Evolutionary conservation across 2,329 filamentous ascomycete genomes (phyloP).

Genomic region (Microcyclosporella mali): DNA sequence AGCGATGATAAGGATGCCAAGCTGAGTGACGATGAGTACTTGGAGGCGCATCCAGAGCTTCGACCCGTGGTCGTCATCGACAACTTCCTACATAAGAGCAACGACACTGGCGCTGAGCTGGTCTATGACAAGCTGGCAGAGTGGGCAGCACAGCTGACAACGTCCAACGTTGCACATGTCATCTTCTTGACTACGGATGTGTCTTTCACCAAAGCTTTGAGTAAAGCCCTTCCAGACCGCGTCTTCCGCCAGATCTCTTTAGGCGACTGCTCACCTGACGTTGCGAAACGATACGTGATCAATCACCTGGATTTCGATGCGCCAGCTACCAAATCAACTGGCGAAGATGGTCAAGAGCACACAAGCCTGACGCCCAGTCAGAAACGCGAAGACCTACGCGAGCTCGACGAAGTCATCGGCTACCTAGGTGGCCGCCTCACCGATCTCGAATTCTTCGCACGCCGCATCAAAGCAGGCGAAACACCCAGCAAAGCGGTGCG

Average conservation of each 20-base stretch:
- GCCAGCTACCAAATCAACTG: slow-evolving; percentile 23
- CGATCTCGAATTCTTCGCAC: slow-evolving; percentile 88
- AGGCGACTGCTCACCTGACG: slow-evolving; percentile 74
- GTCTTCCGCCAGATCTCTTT: slow-evolving; percentile 82
- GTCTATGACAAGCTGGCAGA: slow-evolving; percentile 59
- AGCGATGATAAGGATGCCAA: slow-evolving; percentile 68
- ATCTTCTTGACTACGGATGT: slow-evolving; percentile 89
- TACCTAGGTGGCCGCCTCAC: slow-evolving; percentile 86
- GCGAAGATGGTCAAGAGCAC: slow-evolving; percentile 35
- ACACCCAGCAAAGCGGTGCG: slow-evolving; percentile 71
- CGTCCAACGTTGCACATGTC: slow-evolving; percentile 84
- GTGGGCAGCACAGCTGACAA: slow-evolving; percentile 79
- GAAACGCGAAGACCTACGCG: slow-evolving; percentile 52
- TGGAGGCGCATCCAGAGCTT: slow-evolving; percentile 81
- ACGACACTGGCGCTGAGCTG: slow-evolving; percentile 37
- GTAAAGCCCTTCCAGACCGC: slow-evolving; percentile 81
- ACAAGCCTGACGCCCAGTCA: slow-evolving; percentile 43
- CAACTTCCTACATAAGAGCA: slow-evolving; percentile 77
- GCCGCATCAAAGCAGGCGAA: slow-evolving; percentile 81
- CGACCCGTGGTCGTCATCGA: slow-evolving; percentile 82
- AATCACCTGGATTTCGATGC: slow-evolving; percentile 61
- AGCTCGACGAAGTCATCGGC: slow-evolving; percentile 75
- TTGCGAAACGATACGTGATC: slow-evolving; percentile 86
- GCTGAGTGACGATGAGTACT: slow-evolving; percentile 74
- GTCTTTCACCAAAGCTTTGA: slow-evolving; percentile 79